phyloP scores from a whole-genome alignment of 371 early-diverging fungal species.

The Mucor sp. region DNA sequence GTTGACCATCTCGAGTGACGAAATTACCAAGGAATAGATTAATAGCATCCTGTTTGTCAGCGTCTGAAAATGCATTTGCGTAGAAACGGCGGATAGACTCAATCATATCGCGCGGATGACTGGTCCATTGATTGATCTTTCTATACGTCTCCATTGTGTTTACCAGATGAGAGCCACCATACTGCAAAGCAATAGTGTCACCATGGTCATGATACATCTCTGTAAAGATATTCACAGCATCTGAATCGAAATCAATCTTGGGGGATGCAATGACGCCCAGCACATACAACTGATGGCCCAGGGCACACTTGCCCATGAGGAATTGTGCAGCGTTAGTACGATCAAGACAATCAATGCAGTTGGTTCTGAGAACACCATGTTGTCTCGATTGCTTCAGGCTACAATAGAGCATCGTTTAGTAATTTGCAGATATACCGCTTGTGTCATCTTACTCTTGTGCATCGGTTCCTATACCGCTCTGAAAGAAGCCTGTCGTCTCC shows the following conservation, averaged over 20 bases:
- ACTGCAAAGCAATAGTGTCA: constrained; percentile 98
- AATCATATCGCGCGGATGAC: constrained; percentile 94
- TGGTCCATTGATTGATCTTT: constrained; percentile 92
- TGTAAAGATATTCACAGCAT: constrained; percentile 90
- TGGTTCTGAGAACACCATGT: constrained; percentile 94
- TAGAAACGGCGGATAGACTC: constrained; percentile 91
- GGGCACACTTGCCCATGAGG: constrained; percentile 93
- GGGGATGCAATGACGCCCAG: constrained; percentile 84
- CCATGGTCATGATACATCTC: constrained; percentile 99
- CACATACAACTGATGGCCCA: constrained; percentile 91
- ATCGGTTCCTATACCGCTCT: constrained; percentile 81
- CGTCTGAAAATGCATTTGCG: constrained; percentile 95
- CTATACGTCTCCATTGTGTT: constrained; percentile 98
- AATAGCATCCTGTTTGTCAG: constrained; percentile 96
- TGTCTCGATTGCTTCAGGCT: constrained; percentile 50
- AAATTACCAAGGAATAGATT: constrained; percentile 91
- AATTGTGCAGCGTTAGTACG: constrained; percentile 99
- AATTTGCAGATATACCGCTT: not conserved
- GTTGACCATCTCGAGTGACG: constrained; percentile 56
- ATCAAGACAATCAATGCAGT: constrained; percentile 99
- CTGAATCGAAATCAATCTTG: constrained; percentile 87
- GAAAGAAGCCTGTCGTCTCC: constrained; percentile 88
- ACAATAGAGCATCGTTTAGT: not conserved
- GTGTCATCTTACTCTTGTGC: constrained; percentile 19
- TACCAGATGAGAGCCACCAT: constrained; percentile 98